Evolutionary conservation across 1,284 basidiomycete genomes (phyloP), one percentile per base, ranked within the genome.

Genomic region (Marasmius tenuissimus): DNA sequence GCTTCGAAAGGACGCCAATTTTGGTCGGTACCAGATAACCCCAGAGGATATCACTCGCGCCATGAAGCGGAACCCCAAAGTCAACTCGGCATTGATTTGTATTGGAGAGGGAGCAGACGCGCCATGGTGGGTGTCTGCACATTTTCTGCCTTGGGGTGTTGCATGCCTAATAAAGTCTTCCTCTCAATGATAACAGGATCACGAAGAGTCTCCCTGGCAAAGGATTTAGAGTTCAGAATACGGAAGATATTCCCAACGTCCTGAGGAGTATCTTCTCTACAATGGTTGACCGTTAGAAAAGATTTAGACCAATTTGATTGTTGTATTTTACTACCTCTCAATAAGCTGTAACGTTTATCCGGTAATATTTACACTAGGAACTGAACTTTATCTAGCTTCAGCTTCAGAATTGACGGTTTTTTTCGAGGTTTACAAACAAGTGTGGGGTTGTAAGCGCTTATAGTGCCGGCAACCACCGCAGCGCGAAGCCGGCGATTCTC

Each of bases 71-170:
- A 76, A 87, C 62, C 79, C 84, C 2, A 88, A 87, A 70, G 86
- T 89, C 34, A 81, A 86, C 61, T 85, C 85, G 6, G 86, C 86
- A 0, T 73, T 88, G 35, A 83, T 89, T 38, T 88, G 86, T 68
- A 88, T 89, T 55, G 86, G 86, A n/a, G 86, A 88, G 70, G 85
- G 86, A 11, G 85, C 85, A 2, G 85, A 88, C 67, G 81, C 82
- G 10, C 66, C 80, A 18, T 88, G 85, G 87, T 88, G 69, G 57
- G 78, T 65, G 3, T 7, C n/a, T 27, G 27, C 27, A 27, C 27
- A 27, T 27, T 27, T 27, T 27, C 27, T 4, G 27, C 27, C 27
- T 27, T 27, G 27, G 27, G 27, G 27, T 27, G 4, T 18, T 55
- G 38, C 60, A 39, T 34, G 38, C 39, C 4, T 14, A 42, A 42